Base-by-base conservation (phyloP, 331 rosid genomes). In the Stylosanthes scabra region DNA sequence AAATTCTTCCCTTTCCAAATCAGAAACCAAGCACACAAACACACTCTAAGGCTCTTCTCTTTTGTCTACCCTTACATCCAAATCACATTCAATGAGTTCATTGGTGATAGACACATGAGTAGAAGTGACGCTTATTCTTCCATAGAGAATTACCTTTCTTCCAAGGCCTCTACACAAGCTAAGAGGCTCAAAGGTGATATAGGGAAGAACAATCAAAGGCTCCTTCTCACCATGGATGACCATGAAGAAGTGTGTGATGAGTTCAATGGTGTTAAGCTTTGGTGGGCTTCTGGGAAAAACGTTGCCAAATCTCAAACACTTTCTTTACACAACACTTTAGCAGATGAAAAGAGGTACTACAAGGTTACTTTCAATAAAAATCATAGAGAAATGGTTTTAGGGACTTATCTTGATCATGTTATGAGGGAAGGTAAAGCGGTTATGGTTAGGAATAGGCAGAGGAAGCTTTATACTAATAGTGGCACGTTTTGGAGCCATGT, bases 201-300 rank as follows among this genome's bases (percentile, higher is more conserved):
- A 37, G 84, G 71, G 9, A 75, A 86, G 74, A 82, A 72, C 71
- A 84, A 76, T 39, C 80, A 76, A 1, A 63, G 85, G 9, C 82
- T 88, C 37, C 81, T 84, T 14, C 86, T 88, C 11, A 78, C 85
- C 75, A 88, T 88, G 93, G 93, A 88, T 72, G 91, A 88, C 13
- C 86, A 86, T 73, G 89, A 88, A 76, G 89, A 88, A 59, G 86
- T 86, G 0, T 52, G 80, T 20, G 93, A 86, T 34, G 80, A 75
- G 13, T 88, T 80, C 28, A 55, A 50, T 29, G 93, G 91, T 2
- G 66, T 68, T 10, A 88, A 84, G 39, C 83, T 88, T 4, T 86
- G 93, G 91, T 88, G 93, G 93, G 81, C 82, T 9, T 72, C 82
- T 11, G 89, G 89, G 3, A 88, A 83, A 51, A 3, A 80, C 13